Evolutionary conservation across 1,139 yeast species (phyloP).

Genomic region (Hemisphaericaspora xylanilytica): DNA sequence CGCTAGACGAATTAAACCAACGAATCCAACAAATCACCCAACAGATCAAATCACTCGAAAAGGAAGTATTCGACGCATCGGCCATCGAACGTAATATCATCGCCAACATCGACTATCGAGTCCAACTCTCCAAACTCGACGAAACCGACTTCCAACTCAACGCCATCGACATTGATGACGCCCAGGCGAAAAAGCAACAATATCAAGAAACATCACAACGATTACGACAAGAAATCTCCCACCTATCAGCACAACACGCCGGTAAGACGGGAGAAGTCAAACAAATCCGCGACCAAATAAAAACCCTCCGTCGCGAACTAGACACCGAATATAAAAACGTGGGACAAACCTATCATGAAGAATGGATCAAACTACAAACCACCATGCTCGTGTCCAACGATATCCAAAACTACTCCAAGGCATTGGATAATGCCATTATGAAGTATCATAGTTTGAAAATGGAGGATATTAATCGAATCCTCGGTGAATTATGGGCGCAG

Average conservation of each 20-base stretch:
- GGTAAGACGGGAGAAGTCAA: slow-evolving; percentile 81
- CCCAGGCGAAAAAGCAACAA: slow-evolving; percentile 59
- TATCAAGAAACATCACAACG: slow-evolving; percentile 59
- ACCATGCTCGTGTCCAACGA: slow-evolving; percentile 81
- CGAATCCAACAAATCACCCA: slow-evolving; percentile 25
- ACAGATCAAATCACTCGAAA: slow-evolving; percentile 25
- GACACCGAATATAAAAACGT: slow-evolving; percentile 69
- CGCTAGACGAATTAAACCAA: slow-evolving; percentile 8
- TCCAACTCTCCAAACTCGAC: slow-evolving; percentile 27
- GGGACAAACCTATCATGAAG: slow-evolving; percentile 60
- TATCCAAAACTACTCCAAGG: slow-evolving; percentile 75
- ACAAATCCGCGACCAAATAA: slow-evolving; percentile 75
- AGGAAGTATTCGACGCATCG: slow-evolving; percentile 34
- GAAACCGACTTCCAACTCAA: slow-evolving; percentile 27
- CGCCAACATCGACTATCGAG: slow-evolving; percentile 41
- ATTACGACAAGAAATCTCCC: slow-evolving; percentile 55
- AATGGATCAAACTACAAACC: slow-evolving; percentile 76
- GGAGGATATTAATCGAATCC: slow-evolving; percentile 85
- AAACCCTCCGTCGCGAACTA: slow-evolving; percentile 55
- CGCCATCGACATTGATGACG: slow-evolving; percentile 51
- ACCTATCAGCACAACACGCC: slow-evolving; percentile 66
- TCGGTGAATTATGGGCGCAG: slow-evolving; percentile 89
- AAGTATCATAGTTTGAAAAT: slow-evolving; percentile 86
- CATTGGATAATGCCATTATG: slow-evolving; percentile 92
- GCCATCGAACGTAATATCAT: slow-evolving; percentile 36